Base-by-base conservation (phyloP, 2,329 filamentous ascomycete genomes). In the Aspergillus latus region DNA sequence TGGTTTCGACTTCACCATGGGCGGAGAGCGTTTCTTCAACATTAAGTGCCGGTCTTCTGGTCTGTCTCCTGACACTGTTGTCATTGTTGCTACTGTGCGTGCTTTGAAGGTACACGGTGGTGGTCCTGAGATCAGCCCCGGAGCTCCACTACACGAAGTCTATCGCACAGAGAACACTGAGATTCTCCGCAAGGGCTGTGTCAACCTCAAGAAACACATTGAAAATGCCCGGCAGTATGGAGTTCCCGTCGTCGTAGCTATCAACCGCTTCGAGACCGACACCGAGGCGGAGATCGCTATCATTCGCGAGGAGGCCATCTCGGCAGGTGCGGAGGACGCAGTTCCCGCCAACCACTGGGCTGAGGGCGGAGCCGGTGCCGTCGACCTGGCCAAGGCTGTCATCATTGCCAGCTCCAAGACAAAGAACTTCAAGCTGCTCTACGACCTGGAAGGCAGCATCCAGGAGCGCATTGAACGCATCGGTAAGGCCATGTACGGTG, bases 1-100 rank as follows among this genome's bases (percentile, higher is more conserved):
- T 52, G 94, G 94, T 8, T 99, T 99, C 74, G 94, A 99, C 76
- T 99, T 99, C 78, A 97, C 94, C 68, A 99, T 99, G 94, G 94
- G 94, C 62, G 94, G 94, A 61, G 94, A 99, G 82, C 89, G 94
- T 51, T 99, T 99, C 83, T 97, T 99, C 86, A 97, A 99, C 81
- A 97, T 99, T 82, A 99, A 99, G 83, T 97, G 94, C 79, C 89
- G 94, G 59, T 89, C 92, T 8, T 97, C 93, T 5, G 93, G 93
- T 26, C 87, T 99, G 45, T 85, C 91, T 2, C 94, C 94, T 1
- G 94, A 99, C 69, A 90, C 92, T 1, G 92, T 96, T 5, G 91
- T 99, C 44, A 87, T 99, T 57, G 94, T 99, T 37, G 93, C 94
- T 26, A 99, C 94, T 2, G 90, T 99, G 45, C 88, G 94, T 64